Evolutionary conservation across 2,329 filamentous ascomycete species (phyloP).

Genomic region (Arthroderma uncinatum): DNA sequence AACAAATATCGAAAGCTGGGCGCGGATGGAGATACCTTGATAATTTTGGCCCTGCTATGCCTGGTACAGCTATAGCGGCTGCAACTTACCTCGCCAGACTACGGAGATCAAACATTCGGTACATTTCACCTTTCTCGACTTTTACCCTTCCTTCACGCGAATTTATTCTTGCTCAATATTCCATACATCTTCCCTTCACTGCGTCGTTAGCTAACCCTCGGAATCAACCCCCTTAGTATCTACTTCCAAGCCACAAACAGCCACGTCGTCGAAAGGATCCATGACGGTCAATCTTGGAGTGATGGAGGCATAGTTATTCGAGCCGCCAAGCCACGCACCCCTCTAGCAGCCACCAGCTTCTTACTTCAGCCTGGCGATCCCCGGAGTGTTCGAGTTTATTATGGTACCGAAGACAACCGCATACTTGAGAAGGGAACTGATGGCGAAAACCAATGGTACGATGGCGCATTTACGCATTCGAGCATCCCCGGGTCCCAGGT

Average conservation of each 20-base stretch:
- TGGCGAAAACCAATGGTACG: not conserved
- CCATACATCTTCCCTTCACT: too few species aligned
- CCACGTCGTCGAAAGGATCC: not conserved
- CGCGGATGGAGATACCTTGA: not conserved
- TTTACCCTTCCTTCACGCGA: not conserved
- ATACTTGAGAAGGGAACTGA: slow-evolving; percentile 1
- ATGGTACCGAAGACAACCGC: not conserved
- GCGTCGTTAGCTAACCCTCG: not conserved
- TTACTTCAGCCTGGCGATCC: not conserved
- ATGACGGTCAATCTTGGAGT: not conserved
- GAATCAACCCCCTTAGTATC: not conserved
- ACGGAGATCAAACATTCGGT: not conserved
- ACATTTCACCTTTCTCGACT: not conserved
- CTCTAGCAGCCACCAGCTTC: slow-evolving; percentile 3
- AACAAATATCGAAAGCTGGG: not conserved
- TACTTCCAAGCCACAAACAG: not conserved
- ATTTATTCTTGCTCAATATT: too few species aligned
- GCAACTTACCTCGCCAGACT: not conserved
- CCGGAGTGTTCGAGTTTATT: not conserved
- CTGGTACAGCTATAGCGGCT: not conserved
- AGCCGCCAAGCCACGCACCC: not conserved
- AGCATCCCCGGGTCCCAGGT: slow-evolving; percentile 2
- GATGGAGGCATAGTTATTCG: not conserved
- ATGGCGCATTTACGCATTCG: not conserved
- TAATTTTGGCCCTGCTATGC: not conserved